These are phyloP conservation scores for Aspergillus arachidicola DNA, from an alignment of 2,329 filamentous ascomycete genomes.

Conservation along the genomic window DNA sequence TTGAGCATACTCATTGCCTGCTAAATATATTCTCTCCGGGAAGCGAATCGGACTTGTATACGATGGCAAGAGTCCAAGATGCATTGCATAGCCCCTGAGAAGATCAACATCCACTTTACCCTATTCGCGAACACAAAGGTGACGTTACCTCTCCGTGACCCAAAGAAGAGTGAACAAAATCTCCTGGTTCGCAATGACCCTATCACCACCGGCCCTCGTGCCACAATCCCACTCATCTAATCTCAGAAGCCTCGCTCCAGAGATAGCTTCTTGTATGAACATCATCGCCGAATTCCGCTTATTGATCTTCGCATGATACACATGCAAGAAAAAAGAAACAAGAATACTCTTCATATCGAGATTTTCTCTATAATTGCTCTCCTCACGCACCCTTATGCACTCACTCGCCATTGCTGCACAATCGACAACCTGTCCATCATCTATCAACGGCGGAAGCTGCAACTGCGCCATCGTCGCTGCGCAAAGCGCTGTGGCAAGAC, in stretches of 20 bases:
- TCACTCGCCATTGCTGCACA: conserved; percentile 22
- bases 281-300: conserved; percentile 30
- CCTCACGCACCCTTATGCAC: conserved; percentile 27
- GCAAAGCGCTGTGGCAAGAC: conserved; percentile 30
- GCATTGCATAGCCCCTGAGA: conserved; percentile 33
- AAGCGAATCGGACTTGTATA: conserved; percentile 20
- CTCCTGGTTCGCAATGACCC: conserved; percentile 27
- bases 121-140: not conserved
- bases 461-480: conserved; percentile 36
- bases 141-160: conserved; percentile 34
- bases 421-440: conserved; percentile 17
- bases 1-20: conserved; percentile 22
- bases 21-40: conserved; percentile 1
- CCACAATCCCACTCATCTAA: conserved; percentile 20
- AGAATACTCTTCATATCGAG: conserved; percentile 26
- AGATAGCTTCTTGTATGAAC: conserved; percentile 34
- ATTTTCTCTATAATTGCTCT: conserved; percentile 19
- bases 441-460: conserved; percentile 23
- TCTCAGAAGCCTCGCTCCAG: conserved; percentile 24
- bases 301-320: conserved; percentile 36
- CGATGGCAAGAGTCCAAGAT: conserved; percentile 31
- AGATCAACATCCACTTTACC: not conserved
- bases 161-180: conserved; percentile 32
- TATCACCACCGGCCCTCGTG: not conserved
- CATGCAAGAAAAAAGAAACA: conserved; percentile 35